phyloP scores from a whole-genome alignment of 78 protist species.

The Dictyostelium capitatum region DNA sequence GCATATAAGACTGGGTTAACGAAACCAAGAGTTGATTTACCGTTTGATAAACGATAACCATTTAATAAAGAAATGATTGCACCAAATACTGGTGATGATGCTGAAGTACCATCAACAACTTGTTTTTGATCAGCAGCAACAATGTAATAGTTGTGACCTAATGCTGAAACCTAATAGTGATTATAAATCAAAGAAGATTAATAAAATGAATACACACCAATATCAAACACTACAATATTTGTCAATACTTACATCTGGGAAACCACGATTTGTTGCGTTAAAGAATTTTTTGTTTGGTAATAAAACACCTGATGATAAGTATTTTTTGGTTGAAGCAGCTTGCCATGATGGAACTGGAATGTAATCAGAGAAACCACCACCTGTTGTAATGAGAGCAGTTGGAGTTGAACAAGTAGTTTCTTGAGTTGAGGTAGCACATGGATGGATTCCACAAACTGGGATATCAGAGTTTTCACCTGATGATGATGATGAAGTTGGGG shows the following conservation, averaged over 20 bases:
- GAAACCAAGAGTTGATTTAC: constrained; percentile 69
- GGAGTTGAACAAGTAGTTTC: constrained; percentile 66
- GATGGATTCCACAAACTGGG: constrained; percentile 11
- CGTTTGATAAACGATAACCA: constrained; percentile 27
- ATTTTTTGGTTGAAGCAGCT: neutral
- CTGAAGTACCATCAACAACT: constrained; percentile 75
- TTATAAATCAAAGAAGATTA: too few relatives aligned
- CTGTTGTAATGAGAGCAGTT: constrained; percentile 80
- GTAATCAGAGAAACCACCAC: constrained; percentile 84
- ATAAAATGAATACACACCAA: too few relatives aligned
- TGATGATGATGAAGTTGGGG: neutral
- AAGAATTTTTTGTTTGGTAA: constrained; percentile 36
- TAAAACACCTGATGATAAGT: constrained; percentile 32
- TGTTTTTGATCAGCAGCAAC: neutral
- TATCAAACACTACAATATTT: too few relatives aligned
- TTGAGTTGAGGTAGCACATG: constrained; percentile 43
- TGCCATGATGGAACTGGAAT: constrained; percentile 66
- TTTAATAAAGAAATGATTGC: constrained; percentile 71
- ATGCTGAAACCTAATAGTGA: too few relatives aligned
- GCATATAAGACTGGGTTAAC: constrained; percentile 72
- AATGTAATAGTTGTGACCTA: constrained; percentile 77
- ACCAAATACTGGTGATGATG: constrained; percentile 75
- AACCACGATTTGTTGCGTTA: constrained; percentile 69
- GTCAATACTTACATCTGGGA: constrained; percentile 87
- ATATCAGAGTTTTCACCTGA: neutral